Evolutionary conservation across 768 basidiomycete genomes (phyloP), one percentile per base, ranked within the genome.

Genomic region (Fibroporia radiculosa): DNA sequence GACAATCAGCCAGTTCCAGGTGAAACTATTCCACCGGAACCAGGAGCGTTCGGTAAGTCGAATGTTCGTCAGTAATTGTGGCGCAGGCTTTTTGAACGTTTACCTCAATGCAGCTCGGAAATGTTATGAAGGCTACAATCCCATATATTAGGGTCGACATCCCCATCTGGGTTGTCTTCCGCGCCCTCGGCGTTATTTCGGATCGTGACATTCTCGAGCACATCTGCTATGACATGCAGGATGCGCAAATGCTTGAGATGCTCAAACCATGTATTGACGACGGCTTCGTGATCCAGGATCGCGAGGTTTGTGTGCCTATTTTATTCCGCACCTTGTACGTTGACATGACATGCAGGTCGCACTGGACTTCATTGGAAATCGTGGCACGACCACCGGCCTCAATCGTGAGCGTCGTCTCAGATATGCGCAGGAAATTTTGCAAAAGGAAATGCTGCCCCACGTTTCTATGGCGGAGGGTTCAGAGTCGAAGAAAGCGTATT

Each of bases 91-190:
- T 39, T 6, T 12, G 16, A 31, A 24, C 13, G 20, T 36, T 26
- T 28, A 47, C 23, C 23, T 32, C 3, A 42, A 33, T 36, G 37
- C 47, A 92, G 90, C 66, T 81, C 39, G 90, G 90, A 28, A 91
- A 87, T 61, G 86, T 93, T 52, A 96, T 99, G 74, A 93, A 92
- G 62, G 93, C 93, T 6, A 92, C 92, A 4, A 85, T 99, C 38
- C 96, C 96, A 0, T 98, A 99, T 66, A 97, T 97, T 67, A 93
- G 93, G 55, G 88, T 92, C 49, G 95, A 97, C 62, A 92, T 99
- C 59, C 96, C 96, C 1, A 91, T 99, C 53, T 96, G 96, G 83
- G 91, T 99, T 47, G 91, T 98, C 57, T 99, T 99, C 71, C 88
- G 96, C 55, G 96, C 88, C 4, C 81, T 99, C 36, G 93, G 95